Evolutionary conservation across 495 filamentous ascomycete species (phyloP).

Genomic region (Penicillium lividum): DNA sequence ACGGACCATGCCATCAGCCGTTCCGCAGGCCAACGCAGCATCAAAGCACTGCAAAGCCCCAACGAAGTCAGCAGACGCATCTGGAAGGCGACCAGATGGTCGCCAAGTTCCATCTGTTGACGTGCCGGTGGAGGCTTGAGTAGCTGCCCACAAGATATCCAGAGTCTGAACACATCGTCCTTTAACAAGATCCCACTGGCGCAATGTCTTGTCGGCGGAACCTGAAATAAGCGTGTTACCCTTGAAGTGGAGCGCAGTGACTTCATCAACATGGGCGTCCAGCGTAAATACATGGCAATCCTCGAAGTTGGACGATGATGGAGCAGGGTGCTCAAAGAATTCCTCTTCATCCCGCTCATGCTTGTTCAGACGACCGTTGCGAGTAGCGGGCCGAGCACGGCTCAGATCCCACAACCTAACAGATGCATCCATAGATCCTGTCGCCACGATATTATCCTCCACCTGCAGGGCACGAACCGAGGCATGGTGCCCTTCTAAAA

Average conservation of each 20-base stretch:
- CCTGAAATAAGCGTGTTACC: slow-evolving; percentile 90
- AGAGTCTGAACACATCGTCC: slow-evolving; percentile 96
- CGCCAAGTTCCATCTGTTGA: slow-evolving; percentile 56
- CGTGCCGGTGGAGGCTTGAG: slow-evolving; percentile 78
- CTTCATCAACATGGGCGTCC: slow-evolving; percentile 87
- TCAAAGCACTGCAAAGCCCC: slow-evolving; percentile 96
- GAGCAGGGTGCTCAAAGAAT: slow-evolving; percentile 56
- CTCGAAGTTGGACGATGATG: slow-evolving; percentile 70
- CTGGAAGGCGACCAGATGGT: slow-evolving; percentile 57
- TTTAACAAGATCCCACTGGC: slow-evolving; percentile 96
- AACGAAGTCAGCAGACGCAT: slow-evolving; percentile 85
- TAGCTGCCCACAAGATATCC: slow-evolving; percentile 98
- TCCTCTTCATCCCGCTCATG: slow-evolving; percentile 63
- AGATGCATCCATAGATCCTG: slow-evolving; percentile 93
- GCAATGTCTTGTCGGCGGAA: slow-evolving; percentile 93
- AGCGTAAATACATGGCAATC: slow-evolving; percentile 88
- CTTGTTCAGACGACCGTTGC: slow-evolving; percentile 60
- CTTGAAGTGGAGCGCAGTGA: slow-evolving; percentile 89
- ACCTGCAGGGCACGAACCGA: slow-evolving; percentile 92
- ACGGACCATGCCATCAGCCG: slow-evolving; percentile 95
- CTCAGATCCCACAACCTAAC: slow-evolving; percentile 93
- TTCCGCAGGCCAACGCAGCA: slow-evolving; percentile 95
- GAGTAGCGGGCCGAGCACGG: slow-evolving; percentile 58
- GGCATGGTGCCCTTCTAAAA: slow-evolving; percentile 91
- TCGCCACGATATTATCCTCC: slow-evolving; percentile 93